Base-by-base conservation (phyloP, 2,329 filamentous ascomycete genomes). In the Colletotrichum ledebouriae region DNA sequence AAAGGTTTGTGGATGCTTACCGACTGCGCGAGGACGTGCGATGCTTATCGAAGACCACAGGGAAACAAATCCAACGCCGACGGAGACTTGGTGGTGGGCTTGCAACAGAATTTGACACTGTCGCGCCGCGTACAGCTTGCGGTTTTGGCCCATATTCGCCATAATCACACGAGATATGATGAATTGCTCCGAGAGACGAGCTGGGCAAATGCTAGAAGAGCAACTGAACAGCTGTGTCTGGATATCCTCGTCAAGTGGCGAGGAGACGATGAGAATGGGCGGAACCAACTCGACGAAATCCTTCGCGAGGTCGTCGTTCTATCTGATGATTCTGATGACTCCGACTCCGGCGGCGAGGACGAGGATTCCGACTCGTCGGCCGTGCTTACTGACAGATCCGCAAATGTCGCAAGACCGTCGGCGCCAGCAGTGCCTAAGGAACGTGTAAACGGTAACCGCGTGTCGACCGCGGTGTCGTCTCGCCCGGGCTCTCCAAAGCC, bases 241-340 rank as follows among this genome's bases (percentile, higher is more conserved):
- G 89, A 90, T 72, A 82, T 88, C 60, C 85, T 91, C 76, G 86
- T 90, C 82, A 90, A 90, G 85, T 91, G 89, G 89, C 88, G 89
- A 80, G 89, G 89, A 63, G 89, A 91, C 72, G 89, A 91, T 76
- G 89, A 91, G 75, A 90, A 86, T 17, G 89, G 89, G 29, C 86
- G 89, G 56, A 89, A 91, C 73, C 87, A 90, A 75, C 82, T 91
- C 15, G 89, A 91, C 67, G 88, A 91, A 74, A 90, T 91, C 65
- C 80, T 91, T 39, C 84, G 87, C 58, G 89, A 91, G 76, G 87
- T 91, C 11, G 87, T 91, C 60, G 85, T 90, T 73, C 89, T 91
- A 50, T 88, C 87, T n/a, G 87, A 89, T 72, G 84, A 81, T 46
- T 83, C 82, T 3, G 80, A 80, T 4, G 80, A 78, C 5, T 77